These are phyloP conservation scores for Apophysomyces sp. DNA, from an alignment of 371 early-diverging fungal genomes.

Conservation along the genomic window DNA sequence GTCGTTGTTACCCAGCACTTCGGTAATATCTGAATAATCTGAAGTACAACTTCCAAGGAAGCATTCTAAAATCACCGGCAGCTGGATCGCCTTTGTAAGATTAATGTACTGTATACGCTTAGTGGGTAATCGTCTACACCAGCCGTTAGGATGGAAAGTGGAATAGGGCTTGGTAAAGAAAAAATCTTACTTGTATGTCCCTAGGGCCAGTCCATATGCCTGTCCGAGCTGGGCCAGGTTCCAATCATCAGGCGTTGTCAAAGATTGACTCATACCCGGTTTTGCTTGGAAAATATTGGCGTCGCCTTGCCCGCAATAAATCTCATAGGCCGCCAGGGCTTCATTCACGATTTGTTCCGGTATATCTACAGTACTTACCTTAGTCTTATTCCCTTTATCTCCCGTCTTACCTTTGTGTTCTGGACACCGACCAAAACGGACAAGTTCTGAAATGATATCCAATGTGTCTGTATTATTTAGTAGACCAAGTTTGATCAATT, in stretches of 20 bases:
- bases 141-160: background rate
- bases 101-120: conserved; percentile 29
- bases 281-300: background rate
- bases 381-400: background rate
- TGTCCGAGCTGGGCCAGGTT: conserved; percentile 24
- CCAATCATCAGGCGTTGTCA: conserved; percentile 19
- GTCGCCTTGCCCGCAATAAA: conserved; percentile 11
- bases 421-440: conserved; percentile 15
- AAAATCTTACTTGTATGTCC: conserved; percentile 20
- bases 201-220: conserved; percentile 36
- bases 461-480: conserved; percentile 32
- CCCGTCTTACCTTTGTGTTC: conserved; percentile 14
- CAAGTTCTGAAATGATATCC: conserved; percentile 40
- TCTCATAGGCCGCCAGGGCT: conserved; percentile 20
- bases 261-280: background rate
- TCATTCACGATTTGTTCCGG: conserved; percentile 15
- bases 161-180: background rate
- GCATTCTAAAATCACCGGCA: conserved; percentile 41
- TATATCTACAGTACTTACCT: conserved; percentile 10
- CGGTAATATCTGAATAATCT: conserved; percentile 12
- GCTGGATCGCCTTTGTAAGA: conserved; percentile 35
- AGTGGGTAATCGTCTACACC: conserved; percentile 15
- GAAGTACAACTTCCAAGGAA: conserved; percentile 38
- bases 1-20: conserved; percentile 15
- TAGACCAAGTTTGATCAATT: conserved; percentile 22